These are phyloP conservation scores for Tolypocladium tundrense DNA, from an alignment of 2,329 filamentous ascomycete genomes.

Conservation along the genomic window DNA sequence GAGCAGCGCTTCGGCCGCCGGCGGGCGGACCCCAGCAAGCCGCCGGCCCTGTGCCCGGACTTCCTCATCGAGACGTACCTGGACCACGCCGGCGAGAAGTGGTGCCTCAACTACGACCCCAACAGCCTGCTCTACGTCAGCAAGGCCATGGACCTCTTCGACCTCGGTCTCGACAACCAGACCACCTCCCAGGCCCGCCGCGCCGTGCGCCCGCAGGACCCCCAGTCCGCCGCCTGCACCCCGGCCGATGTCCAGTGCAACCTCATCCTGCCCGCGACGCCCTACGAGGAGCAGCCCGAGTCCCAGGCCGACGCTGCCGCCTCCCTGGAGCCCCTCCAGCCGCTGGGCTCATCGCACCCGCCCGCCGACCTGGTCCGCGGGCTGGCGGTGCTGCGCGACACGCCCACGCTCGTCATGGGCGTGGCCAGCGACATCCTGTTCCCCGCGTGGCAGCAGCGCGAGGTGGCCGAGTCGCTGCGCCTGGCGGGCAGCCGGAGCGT, in stretches of 20 bases:
- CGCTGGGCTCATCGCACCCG: constrained; percentile 37
- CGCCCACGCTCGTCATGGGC: constrained; percentile 79
- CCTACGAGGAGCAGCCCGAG: constrained; percentile 74
- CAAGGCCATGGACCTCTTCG: constrained; percentile 98
- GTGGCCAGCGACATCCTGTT: constrained; percentile 95
- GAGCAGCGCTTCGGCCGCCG: constrained; percentile 85
- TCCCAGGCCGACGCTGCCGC: constrained; percentile 26
- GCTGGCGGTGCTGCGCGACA: constrained; percentile 59
- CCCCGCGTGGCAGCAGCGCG: constrained; percentile 94
- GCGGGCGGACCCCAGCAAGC: constrained; percentile 74
- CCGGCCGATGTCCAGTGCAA: constrained; percentile 45
- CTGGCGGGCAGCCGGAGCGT: constrained; percentile 71
- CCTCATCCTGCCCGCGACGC: constrained; percentile 69
- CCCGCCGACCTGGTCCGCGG: constrained; percentile 74
- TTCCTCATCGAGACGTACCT: constrained; percentile 98
- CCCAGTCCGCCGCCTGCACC: constrained; percentile 45
- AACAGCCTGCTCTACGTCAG: constrained; percentile 94
- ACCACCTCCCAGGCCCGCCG: constrained; percentile 51
- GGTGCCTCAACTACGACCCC: constrained; percentile 90
- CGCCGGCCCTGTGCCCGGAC: constrained; percentile 89
- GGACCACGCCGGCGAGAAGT: constrained; percentile 96
- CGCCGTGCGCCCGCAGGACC: constrained; percentile 44
- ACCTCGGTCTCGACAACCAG: constrained; percentile 68
- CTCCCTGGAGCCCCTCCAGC: constrained; percentile 10
- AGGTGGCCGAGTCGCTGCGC: constrained; percentile 77